phyloP scores from a whole-genome alignment of 2,329 filamentous ascomycete species.

The Gliomastix tumulicola region DNA sequence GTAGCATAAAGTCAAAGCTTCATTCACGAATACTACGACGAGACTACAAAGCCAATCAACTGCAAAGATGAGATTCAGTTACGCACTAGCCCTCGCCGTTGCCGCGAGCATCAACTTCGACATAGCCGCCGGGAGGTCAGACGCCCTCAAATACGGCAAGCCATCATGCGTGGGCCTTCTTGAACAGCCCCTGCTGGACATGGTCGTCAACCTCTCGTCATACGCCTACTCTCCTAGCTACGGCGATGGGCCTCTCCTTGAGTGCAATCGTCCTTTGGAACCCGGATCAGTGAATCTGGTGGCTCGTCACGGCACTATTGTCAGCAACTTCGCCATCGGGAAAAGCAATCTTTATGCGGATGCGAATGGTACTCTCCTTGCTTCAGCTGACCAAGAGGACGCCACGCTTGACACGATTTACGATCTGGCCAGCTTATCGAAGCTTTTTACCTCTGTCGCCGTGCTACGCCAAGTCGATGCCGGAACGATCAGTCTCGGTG shows the following conservation, averaged over 20 bases:
- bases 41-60: too few relatives aligned
- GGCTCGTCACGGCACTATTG: constrained; percentile 12
- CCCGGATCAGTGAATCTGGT: constrained; percentile 14
- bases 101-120: too few relatives aligned
- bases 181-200: background rate
- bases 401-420: constrained; percentile 25
- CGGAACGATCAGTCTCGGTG: constrained; percentile 13
- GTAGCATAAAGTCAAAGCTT: too few relatives aligned
- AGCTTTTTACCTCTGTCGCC: constrained; percentile 25
- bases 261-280: constrained; percentile 12
- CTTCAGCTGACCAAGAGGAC: constrained; percentile 13
- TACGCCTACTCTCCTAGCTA: constrained; percentile 5
- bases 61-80: too few relatives aligned
- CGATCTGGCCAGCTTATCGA: constrained; percentile 28
- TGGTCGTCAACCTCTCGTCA: background rate
- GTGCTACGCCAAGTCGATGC: constrained; percentile 20
- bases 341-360: constrained; percentile 16
- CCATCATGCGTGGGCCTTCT: background rate
- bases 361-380: constrained; percentile 19
- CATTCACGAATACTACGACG: too few relatives aligned
- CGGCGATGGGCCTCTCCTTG: constrained; percentile 1
- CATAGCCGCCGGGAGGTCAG: too few relatives aligned
- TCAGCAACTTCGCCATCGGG: constrained; percentile 17
- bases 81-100: too few relatives aligned
- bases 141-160: background rate